Evolutionary conservation across 441 rosid species (phyloP).

Genomic region (Erodium chrysanthum): DNA sequence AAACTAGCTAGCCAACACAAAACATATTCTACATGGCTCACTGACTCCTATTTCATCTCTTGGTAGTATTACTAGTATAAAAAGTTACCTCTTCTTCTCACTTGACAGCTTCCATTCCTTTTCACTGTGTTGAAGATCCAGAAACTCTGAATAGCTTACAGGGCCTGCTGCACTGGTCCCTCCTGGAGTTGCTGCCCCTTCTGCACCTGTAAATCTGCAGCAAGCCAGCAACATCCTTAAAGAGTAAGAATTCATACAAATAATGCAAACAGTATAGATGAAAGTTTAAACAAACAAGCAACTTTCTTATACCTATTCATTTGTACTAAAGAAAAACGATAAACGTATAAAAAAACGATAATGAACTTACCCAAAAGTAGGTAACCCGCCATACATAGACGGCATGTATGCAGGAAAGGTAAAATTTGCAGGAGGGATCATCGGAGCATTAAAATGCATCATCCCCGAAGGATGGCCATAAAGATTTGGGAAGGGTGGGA

Average conservation of each 20-base stretch:
- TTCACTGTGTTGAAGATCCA: slow-evolving; percentile 23
- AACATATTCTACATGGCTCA: not conserved
- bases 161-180: slow-evolving; percentile 15
- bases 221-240: slow-evolving; percentile 25
- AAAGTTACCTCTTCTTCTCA: slow-evolving; percentile 24
- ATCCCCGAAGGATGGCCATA: slow-evolving; percentile 24
- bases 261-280: not conserved
- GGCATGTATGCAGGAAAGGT: slow-evolving; percentile 26
- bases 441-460: slow-evolving; percentile 27
- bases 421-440: slow-evolving; percentile 25
- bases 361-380: slow-evolving; percentile 29
- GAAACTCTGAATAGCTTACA: slow-evolving; percentile 13
- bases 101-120: slow-evolving; percentile 21
- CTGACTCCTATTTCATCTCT: not conserved
- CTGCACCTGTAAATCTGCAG: slow-evolving; percentile 29
- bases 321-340: not conserved
- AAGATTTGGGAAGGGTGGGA: slow-evolving; percentile 26
- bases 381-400: slow-evolving; percentile 22
- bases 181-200: slow-evolving; percentile 20
- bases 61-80: not conserved
- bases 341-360: slow-evolving; percentile 3
- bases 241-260: slow-evolving; percentile 10
- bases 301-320: not conserved
- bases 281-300: too few relatives aligned
- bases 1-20: too few relatives aligned